A percentile compares a stretch with the other conserved stretches of the same genome.
Evolutionary conservation across 352 stramenopile genomes (phyloP).

Genomic region (Globisporangium abappressorium): DNA sequence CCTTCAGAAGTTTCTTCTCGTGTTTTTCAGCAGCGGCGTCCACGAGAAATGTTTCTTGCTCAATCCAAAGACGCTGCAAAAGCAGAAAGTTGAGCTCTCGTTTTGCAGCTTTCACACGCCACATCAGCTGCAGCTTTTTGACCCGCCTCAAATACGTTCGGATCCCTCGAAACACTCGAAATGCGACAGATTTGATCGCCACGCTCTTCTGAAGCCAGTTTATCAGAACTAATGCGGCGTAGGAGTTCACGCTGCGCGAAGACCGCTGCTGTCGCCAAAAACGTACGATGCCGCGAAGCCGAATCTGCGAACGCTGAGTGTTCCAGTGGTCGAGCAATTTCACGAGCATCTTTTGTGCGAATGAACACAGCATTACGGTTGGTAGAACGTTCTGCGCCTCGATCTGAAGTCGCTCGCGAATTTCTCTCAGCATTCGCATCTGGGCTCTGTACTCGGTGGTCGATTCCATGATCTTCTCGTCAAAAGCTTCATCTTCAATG

Average conservation of each 20-base stretch:
- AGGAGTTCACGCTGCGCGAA: slow-evolving; percentile 26
- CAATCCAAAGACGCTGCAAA: slow-evolving; percentile 46
- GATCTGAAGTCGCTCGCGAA: slow-evolving; percentile 30
- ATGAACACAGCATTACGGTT: slow-evolving; percentile 40
- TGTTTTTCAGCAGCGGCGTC: slow-evolving; percentile 44
- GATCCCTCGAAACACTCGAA: slow-evolving; percentile 53
- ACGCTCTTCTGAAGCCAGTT: slow-evolving; percentile 68
- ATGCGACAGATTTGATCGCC: slow-evolving; percentile 44
- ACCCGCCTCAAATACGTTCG: slow-evolving; percentile 48
- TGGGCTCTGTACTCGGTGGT: slow-evolving; percentile 46
- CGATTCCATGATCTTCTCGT: slow-evolving; percentile 39
- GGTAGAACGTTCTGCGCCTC: slow-evolving; percentile 43
- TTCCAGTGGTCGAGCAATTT: slow-evolving; percentile 38
- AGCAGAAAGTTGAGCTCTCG: slow-evolving; percentile 32
- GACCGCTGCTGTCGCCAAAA: slow-evolving; percentile 46
- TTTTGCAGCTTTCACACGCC: slow-evolving; percentile 42
- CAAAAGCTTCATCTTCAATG: slow-evolving; percentile 45
- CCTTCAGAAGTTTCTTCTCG: slow-evolving; percentile 34
- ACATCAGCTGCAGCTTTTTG: slow-evolving; percentile 53
- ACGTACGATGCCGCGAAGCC: slow-evolving; percentile 36
- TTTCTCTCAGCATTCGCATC: slow-evolving; percentile 36
- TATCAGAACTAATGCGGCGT: slow-evolving; percentile 41
- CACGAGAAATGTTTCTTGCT: slow-evolving; percentile 45
- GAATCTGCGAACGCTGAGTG: slow-evolving; percentile 28
- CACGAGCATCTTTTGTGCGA: slow-evolving; percentile 42